Percentiles rank a stretch among this genome's conserved stretches.
Conservation (phyloP, 768 basidiomycete species). For the Coprinellus aureogranulatus region DNA sequence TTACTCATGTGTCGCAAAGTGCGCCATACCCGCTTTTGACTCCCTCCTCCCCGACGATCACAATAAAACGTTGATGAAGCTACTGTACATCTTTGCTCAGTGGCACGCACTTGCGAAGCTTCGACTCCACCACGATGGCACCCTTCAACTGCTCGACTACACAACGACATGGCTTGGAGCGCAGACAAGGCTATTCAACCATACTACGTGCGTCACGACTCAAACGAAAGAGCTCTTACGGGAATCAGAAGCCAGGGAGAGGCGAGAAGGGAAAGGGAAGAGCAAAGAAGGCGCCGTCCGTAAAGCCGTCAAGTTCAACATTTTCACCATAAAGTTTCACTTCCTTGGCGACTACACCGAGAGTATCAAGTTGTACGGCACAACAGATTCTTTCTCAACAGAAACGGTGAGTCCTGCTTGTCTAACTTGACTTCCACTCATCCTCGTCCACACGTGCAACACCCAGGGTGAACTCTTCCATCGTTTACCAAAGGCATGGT, state of each 20-base stretch:
- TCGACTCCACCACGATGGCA: neutral
- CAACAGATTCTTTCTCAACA: constrained; percentile 39
- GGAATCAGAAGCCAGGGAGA: neutral
- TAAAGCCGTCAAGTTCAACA: constrained; percentile 15
- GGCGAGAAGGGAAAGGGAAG: neutral
- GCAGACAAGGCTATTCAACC: neutral
- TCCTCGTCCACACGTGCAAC: neutral
- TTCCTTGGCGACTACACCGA: constrained; percentile 33
- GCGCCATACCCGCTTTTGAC: neutral
- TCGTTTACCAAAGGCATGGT: neutral
- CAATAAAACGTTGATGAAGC: neutral
- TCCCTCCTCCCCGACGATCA: neutral
- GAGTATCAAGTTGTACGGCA: constrained; percentile 29
- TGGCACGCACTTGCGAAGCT: neutral
- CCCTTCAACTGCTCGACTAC: neutral
- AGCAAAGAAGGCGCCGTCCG: neutral
- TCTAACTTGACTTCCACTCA: neutral
- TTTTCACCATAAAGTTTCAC: constrained; percentile 37
- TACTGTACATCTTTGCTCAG: neutral
- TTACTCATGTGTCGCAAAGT: too few relatives aligned
- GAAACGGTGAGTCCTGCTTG: constrained; percentile 31
- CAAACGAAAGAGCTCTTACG: neutral
- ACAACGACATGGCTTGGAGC: neutral
- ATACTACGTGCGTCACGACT: neutral
- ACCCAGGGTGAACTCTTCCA: neutral